Conservation (phyloP, 176 grass and related monocot genomes). For the Hyparrhenia diplandra region DNA sequence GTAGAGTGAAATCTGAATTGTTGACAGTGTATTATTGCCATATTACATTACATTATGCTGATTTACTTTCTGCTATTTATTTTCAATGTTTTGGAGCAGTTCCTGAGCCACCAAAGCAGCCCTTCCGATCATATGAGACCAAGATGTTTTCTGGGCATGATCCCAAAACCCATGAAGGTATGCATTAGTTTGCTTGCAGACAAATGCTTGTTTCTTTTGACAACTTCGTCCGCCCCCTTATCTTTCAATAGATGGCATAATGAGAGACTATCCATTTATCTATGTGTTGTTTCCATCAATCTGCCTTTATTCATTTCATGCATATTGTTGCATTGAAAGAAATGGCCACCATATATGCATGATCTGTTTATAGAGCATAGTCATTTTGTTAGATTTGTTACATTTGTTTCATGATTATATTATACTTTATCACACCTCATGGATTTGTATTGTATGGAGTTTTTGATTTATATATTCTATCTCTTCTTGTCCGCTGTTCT, state of each 20-base stretch:
- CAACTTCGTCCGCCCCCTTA: background rate
- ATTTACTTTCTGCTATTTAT: slow-evolving; percentile 31
- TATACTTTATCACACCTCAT: background rate
- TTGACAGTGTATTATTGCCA: background rate
- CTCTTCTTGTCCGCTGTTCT: background rate
- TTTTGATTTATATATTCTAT: background rate
- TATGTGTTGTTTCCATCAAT: background rate
- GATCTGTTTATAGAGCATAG: background rate
- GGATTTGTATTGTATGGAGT: background rate
- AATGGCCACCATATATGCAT: background rate
- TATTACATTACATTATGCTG: slow-evolving; percentile 4
- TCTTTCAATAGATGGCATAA: background rate
- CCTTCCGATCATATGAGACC: slow-evolving; percentile 44
- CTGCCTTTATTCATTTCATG: background rate
- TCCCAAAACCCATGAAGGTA: slow-evolving; percentile 68
- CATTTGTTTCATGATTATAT: background rate
- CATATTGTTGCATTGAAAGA: background rate
- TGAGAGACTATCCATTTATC: background rate
- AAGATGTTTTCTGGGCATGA: slow-evolving; percentile 67
- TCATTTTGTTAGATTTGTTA: background rate
- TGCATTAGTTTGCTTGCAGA: slow-evolving; percentile 1
- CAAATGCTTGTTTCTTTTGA: background rate
- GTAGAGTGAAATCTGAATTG: background rate
- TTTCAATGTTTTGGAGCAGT: slow-evolving; percentile 27
- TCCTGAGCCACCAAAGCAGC: slow-evolving; percentile 50